Evolutionary conservation across 1,139 yeast genomes (phyloP).

Genomic region (Candida freyschussii): DNA sequence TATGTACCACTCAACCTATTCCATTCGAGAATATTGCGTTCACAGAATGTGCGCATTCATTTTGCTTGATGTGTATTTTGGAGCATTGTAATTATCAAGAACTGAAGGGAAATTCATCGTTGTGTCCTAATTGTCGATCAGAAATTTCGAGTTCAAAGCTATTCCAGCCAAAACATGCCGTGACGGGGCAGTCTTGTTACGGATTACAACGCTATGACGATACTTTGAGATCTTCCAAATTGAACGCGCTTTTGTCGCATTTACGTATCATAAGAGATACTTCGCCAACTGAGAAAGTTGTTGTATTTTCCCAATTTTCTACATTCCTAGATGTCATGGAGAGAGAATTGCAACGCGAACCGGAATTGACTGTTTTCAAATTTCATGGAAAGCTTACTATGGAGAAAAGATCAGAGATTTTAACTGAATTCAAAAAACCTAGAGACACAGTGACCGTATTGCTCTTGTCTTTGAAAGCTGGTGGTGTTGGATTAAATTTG

Average conservation of each 20-base stretch:
- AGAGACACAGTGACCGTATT: constrained; percentile 44
- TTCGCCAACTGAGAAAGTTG: constrained; percentile 64
- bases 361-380: constrained; percentile 49
- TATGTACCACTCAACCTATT: constrained; percentile 70
- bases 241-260: constrained; percentile 63
- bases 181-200: constrained; percentile 3
- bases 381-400: constrained; percentile 80
- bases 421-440: constrained; percentile 48
- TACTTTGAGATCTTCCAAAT: constrained; percentile 56
- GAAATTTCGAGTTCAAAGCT: constrained; percentile 20
- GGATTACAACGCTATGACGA: constrained; percentile 23
- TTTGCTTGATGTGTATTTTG: constrained; percentile 68
- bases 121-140: constrained; percentile 58
- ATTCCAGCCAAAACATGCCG: constrained; percentile 18
- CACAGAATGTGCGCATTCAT: constrained; percentile 79
- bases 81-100: constrained; percentile 53
- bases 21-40: constrained; percentile 51
- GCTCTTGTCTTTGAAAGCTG: constrained; percentile 80
- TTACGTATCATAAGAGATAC: constrained; percentile 48
- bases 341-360: constrained; percentile 45
- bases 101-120: constrained; percentile 22
- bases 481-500: constrained; percentile 91
- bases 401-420: constrained; percentile 58
- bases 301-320: constrained; percentile 90
- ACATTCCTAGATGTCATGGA: constrained; percentile 75